These are phyloP conservation scores for Drechslerella dactyloides DNA, from an alignment of 2,329 filamentous ascomycete genomes.

Conservation along the genomic window DNA sequence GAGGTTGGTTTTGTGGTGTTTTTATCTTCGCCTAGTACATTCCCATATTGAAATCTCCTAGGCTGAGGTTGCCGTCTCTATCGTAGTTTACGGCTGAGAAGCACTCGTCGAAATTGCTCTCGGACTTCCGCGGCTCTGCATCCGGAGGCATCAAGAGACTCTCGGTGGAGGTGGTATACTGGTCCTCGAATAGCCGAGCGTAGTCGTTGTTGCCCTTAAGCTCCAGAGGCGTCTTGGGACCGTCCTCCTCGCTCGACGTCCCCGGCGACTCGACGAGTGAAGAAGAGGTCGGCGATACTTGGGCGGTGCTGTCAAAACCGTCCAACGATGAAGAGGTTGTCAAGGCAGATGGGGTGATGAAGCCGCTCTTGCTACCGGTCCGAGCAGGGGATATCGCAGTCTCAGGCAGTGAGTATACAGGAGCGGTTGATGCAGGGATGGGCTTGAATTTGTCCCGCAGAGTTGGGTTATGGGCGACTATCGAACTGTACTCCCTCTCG, in stretches of 20 bases:
- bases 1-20: no score
- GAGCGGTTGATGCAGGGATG: no score
- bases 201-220: slow-evolving; percentile 12
- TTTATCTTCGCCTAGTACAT: no score
- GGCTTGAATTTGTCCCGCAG: no score
- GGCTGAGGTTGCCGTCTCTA: no score
- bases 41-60: no score
- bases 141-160: slow-evolving; percentile 37
- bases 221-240: slow-evolving; percentile 36
- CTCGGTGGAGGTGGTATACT: slow-evolving; percentile 21
- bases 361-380: no score
- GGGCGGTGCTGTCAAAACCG: slow-evolving; percentile 11
- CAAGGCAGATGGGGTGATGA: no score
- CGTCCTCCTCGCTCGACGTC: slow-evolving; percentile 41
- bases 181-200: slow-evolving; percentile 26
- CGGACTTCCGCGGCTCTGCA: slow-evolving; percentile 38
- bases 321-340: slow-evolving; percentile 18
- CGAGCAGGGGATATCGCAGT: no score
- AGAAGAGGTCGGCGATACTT: slow-evolving; percentile 27
- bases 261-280: slow-evolving; percentile 35
- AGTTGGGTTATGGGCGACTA: slow-evolving; percentile 1
- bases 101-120: slow-evolving; percentile 40
- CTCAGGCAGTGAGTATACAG: no score
- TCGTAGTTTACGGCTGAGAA: slow-evolving; percentile 45
- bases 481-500: slow-evolving; percentile 38